A percentile compares a stretch with the other conserved stretches of the same genome.
Conservation (phyloP, 208 protist species). For the Leishmania tarentolae region DNA sequence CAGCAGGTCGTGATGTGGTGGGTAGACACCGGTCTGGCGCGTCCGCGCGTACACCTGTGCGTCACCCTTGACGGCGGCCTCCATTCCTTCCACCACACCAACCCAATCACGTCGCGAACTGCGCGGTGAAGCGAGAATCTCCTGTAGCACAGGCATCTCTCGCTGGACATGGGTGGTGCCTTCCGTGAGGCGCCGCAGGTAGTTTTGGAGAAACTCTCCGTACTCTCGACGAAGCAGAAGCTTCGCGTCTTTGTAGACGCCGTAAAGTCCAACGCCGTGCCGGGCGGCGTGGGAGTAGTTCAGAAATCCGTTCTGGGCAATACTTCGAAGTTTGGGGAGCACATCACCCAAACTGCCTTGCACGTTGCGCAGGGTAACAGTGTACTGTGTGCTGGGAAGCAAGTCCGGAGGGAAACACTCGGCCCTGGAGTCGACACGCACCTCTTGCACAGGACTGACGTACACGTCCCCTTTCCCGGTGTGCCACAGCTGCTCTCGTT, state of each 20-base stretch:
- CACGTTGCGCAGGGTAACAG: conserved; percentile 70
- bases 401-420: conserved; percentile 44
- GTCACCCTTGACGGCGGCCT: conserved; percentile 47
- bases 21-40: conserved; percentile 72
- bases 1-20: conserved; percentile 73
- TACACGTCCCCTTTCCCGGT: conserved; percentile 36
- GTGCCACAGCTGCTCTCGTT: conserved; percentile 26
- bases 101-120: conserved; percentile 47
- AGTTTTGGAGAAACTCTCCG: conserved; percentile 46
- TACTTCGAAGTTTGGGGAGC: conserved; percentile 55
- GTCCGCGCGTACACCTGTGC: conserved; percentile 33
- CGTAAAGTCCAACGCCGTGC: conserved; percentile 61
- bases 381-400: conserved; percentile 67
- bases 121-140: conserved; percentile 40
- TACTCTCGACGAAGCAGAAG: conserved; percentile 77
- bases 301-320: conserved; percentile 53
- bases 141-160: conserved; percentile 60
- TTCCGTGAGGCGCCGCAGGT: conserved; percentile 63
- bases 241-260: conserved; percentile 61
- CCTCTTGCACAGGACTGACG: conserved; percentile 32
- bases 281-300: conserved; percentile 84
- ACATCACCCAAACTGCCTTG: conserved; percentile 61
- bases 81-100: conserved; percentile 33
- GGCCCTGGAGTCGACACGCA: conserved; percentile 20
- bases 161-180: conserved; percentile 55